phyloP scores from a whole-genome alignment of 805 yeast species.

The Candida saitoana region DNA sequence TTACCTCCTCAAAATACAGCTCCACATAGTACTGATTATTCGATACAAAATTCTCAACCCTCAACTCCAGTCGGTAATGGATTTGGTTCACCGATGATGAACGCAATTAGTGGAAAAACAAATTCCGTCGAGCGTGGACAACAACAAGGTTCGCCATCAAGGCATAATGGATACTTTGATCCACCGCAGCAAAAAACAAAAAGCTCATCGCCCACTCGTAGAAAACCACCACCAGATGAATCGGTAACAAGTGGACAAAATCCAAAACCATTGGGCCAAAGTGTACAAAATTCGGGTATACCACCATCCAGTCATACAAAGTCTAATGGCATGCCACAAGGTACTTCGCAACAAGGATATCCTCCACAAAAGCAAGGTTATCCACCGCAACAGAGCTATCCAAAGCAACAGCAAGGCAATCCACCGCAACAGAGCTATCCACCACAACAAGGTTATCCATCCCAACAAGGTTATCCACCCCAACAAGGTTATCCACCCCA shows the following conservation, averaged over 20 bases:
- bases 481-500: conserved; percentile 3
- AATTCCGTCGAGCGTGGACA: not conserved
- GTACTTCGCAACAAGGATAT: not conserved
- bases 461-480: not conserved
- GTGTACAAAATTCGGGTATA: not conserved
- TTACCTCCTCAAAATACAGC: not conserved
- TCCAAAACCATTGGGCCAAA: not conserved
- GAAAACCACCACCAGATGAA: not conserved
- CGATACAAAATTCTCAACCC: conserved; percentile 10
- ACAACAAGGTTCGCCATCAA: not conserved
- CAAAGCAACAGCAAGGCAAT: conserved; percentile 1
- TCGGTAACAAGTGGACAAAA: not conserved
- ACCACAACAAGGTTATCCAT: conserved; percentile 12
- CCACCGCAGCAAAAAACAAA: not conserved
- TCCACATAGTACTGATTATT: not conserved
- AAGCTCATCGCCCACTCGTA: not conserved
- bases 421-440: conserved; percentile 10
- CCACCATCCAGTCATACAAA: no score
- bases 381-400: conserved; percentile 10
- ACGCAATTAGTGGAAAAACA: not conserved
- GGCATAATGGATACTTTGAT: not conserved
- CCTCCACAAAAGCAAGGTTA: not conserved
- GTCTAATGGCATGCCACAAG: no score
- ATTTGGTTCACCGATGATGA: not conserved
- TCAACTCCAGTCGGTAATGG: conserved; percentile 6